Conservation (phyloP, 257 asterid genomes). For the Henckelia pumila region DNA sequence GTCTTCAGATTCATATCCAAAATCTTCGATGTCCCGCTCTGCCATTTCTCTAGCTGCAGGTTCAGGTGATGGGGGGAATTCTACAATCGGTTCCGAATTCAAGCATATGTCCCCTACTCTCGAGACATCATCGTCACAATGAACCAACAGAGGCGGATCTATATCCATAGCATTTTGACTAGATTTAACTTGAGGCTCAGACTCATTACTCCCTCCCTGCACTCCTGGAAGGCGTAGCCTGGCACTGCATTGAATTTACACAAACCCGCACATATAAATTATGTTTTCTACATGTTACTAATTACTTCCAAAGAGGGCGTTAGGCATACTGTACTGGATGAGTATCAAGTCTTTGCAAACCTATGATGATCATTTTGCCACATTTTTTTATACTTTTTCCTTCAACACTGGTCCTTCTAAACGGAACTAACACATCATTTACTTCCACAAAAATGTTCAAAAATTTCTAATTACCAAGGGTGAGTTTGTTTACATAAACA, state of each 20-base stretch:
- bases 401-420: background rate
- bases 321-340: background rate
- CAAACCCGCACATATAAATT: background rate
- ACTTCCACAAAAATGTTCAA: background rate
- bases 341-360: background rate
- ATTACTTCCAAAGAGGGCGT: background rate
- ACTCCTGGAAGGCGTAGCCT: conserved; percentile 35
- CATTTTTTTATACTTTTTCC: background rate
- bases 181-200: conserved; percentile 21
- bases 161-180: conserved; percentile 10
- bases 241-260: conserved; percentile 30
- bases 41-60: conserved; percentile 25
- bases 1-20: conserved; percentile 21
- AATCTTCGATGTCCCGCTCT: conserved; percentile 39
- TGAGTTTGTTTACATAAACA: background rate
- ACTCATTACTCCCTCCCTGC: conserved; percentile 13
- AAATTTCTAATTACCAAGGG: background rate
- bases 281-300: background rate
- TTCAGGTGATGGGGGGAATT: conserved; percentile 49
- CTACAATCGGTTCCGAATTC: conserved; percentile 44
- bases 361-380: background rate
- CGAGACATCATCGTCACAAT: background rate
- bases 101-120: background rate
- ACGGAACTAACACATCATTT: background rate
- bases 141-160: background rate